Conservation (phyloP, 768 basidiomycete genomes). For the Serendipita sp. region DNA sequence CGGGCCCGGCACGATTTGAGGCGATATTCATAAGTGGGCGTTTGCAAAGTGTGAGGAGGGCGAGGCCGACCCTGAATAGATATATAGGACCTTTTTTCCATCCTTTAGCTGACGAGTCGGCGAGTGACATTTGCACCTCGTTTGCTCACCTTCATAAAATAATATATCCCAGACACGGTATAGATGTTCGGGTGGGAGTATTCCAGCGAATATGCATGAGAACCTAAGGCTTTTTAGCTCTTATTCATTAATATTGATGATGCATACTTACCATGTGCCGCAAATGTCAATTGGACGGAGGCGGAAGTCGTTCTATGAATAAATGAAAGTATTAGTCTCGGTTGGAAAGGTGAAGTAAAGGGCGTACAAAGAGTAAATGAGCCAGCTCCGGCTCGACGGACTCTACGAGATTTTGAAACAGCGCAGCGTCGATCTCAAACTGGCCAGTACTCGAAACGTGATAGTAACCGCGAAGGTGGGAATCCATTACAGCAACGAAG, state of each 20-base stretch:
- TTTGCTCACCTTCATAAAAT: conserved; percentile 51
- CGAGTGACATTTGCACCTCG: not conserved
- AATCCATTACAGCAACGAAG: conserved; percentile 74
- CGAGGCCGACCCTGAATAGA: conserved; percentile 59
- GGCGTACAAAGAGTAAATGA: conserved; percentile 42
- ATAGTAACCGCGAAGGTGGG: conserved; percentile 66
- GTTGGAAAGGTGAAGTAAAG: not conserved
- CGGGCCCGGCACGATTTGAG: conserved; percentile 23
- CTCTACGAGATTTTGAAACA: conserved; percentile 61
- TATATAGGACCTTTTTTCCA: conserved; percentile 46
- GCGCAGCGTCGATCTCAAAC: conserved; percentile 57
- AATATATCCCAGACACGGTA: conserved; percentile 75
- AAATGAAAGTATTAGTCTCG: not conserved
- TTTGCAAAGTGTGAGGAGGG: conserved; percentile 44
- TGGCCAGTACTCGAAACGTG: conserved; percentile 36
- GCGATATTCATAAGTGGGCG: conserved; percentile 39
- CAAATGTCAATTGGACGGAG: conserved; percentile 44
- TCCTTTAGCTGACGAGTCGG: not conserved
- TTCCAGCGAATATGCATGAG: conserved; percentile 50
- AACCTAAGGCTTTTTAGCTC: conserved; percentile 35
- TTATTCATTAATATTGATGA: not conserved
- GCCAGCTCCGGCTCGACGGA: conserved; percentile 39
- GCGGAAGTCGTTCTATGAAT: conserved; percentile 30
- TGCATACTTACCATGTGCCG: conserved; percentile 38
- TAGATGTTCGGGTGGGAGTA: conserved; percentile 46